Evolutionary conservation across 1,284 basidiomycete genomes (phyloP).

Genomic region (Ganoderma lucidum): DNA sequence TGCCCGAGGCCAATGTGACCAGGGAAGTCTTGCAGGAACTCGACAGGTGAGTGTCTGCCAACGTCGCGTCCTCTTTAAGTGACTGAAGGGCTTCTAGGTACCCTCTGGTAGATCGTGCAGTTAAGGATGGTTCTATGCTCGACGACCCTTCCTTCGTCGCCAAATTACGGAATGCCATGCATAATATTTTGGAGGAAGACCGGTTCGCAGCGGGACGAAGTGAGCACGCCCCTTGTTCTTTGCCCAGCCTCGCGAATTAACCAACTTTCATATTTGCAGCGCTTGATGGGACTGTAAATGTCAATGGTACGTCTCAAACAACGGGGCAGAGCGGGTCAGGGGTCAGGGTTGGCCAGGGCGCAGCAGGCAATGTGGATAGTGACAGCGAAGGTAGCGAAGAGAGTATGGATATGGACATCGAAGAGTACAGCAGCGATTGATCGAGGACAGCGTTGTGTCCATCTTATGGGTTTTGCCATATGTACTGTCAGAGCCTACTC

Average conservation of each 20-base stretch:
- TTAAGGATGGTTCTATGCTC: constrained; percentile 59
- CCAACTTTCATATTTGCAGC: not conserved
- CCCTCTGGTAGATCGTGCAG: constrained; percentile 69
- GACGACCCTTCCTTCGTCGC: constrained; percentile 58
- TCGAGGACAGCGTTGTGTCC: not conserved
- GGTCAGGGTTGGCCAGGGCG: constrained; percentile 1
- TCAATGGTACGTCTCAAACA: constrained; percentile 22
- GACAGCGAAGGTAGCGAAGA: constrained; percentile 30
- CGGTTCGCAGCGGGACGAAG: constrained; percentile 25
- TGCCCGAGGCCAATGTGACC: constrained; percentile 59
- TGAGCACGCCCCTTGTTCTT: not conserved
- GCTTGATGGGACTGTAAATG: constrained; percentile 3
- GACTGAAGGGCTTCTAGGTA: constrained; percentile 44
- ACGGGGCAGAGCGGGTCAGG: constrained; percentile 5
- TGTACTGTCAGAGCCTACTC: not conserved
- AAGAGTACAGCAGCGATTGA: constrained; percentile 30
- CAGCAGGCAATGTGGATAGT: constrained; percentile 20
- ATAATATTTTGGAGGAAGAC: constrained; percentile 36
- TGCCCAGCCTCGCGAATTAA: not conserved
- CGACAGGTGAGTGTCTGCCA: constrained; percentile 57
- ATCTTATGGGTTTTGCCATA: not conserved
- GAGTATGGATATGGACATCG: constrained; percentile 32
- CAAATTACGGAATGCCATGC: constrained; percentile 48
- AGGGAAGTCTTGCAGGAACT: constrained; percentile 75
- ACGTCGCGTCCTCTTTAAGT: constrained; percentile 28